phyloP scores from a whole-genome alignment of 306 rosid species.

The Castanea crenata region DNA sequence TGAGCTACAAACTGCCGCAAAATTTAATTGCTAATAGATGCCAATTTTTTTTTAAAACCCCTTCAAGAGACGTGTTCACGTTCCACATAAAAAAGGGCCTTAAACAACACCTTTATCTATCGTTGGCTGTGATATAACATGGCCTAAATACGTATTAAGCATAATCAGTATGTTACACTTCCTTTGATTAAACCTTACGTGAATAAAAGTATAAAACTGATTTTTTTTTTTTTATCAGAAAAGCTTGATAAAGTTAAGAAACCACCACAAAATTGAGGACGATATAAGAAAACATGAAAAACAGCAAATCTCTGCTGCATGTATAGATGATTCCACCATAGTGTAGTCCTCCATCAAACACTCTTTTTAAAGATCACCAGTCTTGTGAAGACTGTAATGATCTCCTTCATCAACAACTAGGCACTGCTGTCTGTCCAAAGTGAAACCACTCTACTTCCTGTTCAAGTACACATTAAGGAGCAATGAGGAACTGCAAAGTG shows the following conservation, averaged over 20 bases:
- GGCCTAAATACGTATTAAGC: background rate
- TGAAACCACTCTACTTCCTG: slow-evolving; percentile 30
- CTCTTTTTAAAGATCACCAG: background rate
- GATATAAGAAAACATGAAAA: background rate
- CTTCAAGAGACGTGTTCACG: background rate
- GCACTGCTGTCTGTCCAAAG: background rate
- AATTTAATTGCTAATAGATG: background rate
- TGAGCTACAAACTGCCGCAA: background rate
- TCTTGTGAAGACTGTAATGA: background rate
- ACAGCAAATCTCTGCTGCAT: background rate
- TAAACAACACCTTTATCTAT: background rate
- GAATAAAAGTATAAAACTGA: background rate
- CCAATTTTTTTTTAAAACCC: background rate
- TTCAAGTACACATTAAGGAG: slow-evolving; percentile 7
- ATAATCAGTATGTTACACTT: background rate
- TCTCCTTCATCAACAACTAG: background rate
- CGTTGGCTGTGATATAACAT: background rate
- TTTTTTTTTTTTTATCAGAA: background rate
- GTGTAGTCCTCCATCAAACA: background rate
- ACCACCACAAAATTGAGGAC: background rate
- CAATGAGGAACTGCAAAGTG: background rate
- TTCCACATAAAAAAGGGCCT: background rate
- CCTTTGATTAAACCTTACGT: background rate
- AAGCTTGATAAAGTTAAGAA: background rate
- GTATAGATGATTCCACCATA: background rate